These are phyloP conservation scores for Eimeria nieschulzi DNA, from an alignment of 169 alveolate genomes.

Conservation along the genomic window DNA sequence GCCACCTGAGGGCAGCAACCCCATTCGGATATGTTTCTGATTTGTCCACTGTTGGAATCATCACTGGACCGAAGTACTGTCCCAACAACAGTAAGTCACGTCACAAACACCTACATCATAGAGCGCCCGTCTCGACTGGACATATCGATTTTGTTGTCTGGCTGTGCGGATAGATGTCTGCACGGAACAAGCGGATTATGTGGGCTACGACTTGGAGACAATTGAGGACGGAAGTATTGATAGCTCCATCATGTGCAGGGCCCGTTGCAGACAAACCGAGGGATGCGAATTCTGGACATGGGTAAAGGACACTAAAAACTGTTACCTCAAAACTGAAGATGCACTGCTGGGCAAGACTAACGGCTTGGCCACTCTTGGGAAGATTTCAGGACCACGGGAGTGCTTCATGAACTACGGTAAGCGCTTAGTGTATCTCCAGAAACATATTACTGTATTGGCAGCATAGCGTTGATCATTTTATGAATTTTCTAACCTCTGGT, in stretches of 20 bases:
- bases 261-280: not conserved
- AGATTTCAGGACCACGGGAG: slow-evolving; percentile 30
- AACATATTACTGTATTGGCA: no score
- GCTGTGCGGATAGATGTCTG: slow-evolving; percentile 6
- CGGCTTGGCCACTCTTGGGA: slow-evolving; percentile 16
- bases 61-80: not conserved
- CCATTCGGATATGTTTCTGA: not conserved
- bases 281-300: slow-evolving; percentile 43
- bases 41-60: not conserved
- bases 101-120: not conserved
- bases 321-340: slow-evolving; percentile 46
- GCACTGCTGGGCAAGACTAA: slow-evolving; percentile 14
- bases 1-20: not conserved
- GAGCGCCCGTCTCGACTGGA: not conserved
- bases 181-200: slow-evolving; percentile 28
- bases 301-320: slow-evolving; percentile 21
- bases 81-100: not conserved
- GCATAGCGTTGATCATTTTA: no score
- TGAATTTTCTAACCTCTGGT: not conserved
- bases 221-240: slow-evolving; percentile 9
- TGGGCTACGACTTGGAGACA: slow-evolving; percentile 8
- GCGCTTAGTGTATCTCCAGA: not conserved
- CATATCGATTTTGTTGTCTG: not conserved
- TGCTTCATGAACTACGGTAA: not conserved
- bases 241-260: slow-evolving; percentile 15